These are phyloP conservation scores for Rhizopus delemar DNA, from an alignment of 371 early-diverging fungal species.

Conservation along the genomic window DNA sequence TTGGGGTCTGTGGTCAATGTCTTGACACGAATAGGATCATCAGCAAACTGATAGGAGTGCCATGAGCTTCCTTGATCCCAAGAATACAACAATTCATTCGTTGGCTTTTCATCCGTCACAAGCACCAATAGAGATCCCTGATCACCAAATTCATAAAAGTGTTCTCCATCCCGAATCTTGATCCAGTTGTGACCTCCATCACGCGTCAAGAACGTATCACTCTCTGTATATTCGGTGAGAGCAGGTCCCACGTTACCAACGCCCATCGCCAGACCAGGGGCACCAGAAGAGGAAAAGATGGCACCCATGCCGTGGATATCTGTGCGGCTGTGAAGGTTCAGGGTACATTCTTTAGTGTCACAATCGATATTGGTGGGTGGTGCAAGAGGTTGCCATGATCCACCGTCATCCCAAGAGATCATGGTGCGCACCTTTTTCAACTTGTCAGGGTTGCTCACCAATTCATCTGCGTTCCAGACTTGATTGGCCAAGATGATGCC, in stretches of 20 bases:
- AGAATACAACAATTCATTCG: constrained; percentile 67
- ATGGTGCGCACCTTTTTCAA: constrained; percentile 69
- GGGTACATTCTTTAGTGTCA: constrained; percentile 53
- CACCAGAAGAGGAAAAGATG: constrained; percentile 69
- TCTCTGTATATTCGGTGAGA: constrained; percentile 59
- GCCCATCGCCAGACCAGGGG: constrained; percentile 87
- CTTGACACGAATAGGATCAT: constrained; percentile 46
- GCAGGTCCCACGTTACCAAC: constrained; percentile 84
- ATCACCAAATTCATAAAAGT: constrained; percentile 81
- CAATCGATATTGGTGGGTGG: constrained; percentile 68
- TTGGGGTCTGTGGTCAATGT: constrained; percentile 64
- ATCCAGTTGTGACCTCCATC: constrained; percentile 83
- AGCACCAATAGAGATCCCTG: constrained; percentile 75
- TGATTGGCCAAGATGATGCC: constrained; percentile 89
- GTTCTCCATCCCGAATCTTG: constrained; percentile 57
- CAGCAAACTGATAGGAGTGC: constrained; percentile 52
- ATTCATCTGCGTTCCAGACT: constrained; percentile 71
- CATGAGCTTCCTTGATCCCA: constrained; percentile 73
- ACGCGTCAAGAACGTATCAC: constrained; percentile 79
- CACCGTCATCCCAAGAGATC: constrained; percentile 89
- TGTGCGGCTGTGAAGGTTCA: constrained; percentile 78
- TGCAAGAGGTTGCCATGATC: constrained; percentile 66
- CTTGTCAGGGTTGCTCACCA: constrained; percentile 50
- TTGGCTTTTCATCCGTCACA: constrained; percentile 71
- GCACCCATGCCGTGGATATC: constrained; percentile 65